A percentile compares a stretch with the other conserved stretches of the same genome.
Evolutionary conservation across 2,329 filamentous ascomycete species (phyloP).

Genomic region (Pyrenophora tritici-repentis): DNA sequence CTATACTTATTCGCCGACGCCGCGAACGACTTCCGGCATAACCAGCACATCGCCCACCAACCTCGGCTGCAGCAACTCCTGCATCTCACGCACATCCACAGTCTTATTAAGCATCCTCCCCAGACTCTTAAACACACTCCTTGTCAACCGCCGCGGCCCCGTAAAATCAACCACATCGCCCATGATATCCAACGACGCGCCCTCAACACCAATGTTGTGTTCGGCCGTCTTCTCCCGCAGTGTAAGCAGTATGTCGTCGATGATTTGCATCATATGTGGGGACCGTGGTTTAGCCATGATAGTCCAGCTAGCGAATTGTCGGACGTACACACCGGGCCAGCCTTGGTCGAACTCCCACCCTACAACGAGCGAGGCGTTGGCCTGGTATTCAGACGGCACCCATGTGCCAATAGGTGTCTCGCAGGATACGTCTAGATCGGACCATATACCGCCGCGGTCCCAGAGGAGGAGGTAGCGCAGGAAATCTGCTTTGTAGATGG

Average conservation of each 20-base stretch:
- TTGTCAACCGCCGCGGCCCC: conserved; percentile 34
- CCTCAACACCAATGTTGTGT: conserved; percentile 19
- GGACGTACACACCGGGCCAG: conserved; percentile 19
- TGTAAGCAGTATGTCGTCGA: conserved; percentile 34
- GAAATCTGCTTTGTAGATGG: conserved; percentile 51
- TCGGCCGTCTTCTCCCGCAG: conserved; percentile 17
- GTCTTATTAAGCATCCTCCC: conserved; percentile 14
- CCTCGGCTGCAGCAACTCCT: conserved; percentile 30
- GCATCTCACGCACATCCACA: conserved; percentile 23
- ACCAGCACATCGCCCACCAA: conserved; percentile 37
- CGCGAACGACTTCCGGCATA: conserved; percentile 23
- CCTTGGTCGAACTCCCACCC: conserved; percentile 48
- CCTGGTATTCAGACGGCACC: conserved; percentile 43
- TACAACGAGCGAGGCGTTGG: conserved; percentile 42
- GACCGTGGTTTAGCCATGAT: conserved; percentile 35
- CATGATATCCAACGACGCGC: conserved; percentile 26
- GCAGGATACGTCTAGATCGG: conserved; percentile 49
- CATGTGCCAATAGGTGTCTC: conserved; percentile 42
- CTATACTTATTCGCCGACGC: conserved; percentile 20
- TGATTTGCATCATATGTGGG: conserved; percentile 31
- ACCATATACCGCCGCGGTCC: conserved; percentile 51
- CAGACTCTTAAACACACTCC: conserved; percentile 33
- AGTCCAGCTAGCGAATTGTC: conserved; percentile 41
- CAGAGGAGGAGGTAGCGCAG: conserved; percentile 51
- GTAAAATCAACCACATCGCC: conserved; percentile 40